phyloP scores from a whole-genome alignment of 2,329 filamentous ascomycete genomes.

The Chrysosphaeria jannelii region DNA sequence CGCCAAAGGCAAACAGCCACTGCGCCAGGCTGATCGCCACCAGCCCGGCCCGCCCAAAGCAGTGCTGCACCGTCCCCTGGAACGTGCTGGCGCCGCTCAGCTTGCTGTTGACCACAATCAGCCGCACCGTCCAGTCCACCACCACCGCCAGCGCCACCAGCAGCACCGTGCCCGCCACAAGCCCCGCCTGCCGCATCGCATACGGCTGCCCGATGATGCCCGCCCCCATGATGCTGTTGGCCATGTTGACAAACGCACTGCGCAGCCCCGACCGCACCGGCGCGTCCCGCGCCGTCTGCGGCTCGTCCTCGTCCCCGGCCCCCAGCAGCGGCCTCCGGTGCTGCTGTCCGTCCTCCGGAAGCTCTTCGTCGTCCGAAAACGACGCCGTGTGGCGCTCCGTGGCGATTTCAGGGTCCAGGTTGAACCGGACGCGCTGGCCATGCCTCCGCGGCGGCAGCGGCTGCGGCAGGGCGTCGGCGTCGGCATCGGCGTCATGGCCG shows the following conservation, averaged over 20 bases:
- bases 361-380: slow-evolving; percentile 6
- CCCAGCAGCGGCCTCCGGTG: slow-evolving; percentile 41
- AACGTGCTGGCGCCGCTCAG: slow-evolving; percentile 81
- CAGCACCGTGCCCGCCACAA: slow-evolving; percentile 50
- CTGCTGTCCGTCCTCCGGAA: slow-evolving; percentile 10
- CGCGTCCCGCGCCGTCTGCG: slow-evolving; percentile 9
- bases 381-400: not conserved
- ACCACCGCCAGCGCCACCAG: slow-evolving; percentile 52
- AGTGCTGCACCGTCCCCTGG: slow-evolving; percentile 84
- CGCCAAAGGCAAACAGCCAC: slow-evolving; percentile 95
- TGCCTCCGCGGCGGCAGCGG: too few relatives aligned
- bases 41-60: slow-evolving; percentile 66
- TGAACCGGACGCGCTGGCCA: slow-evolving; percentile 55
- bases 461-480: not conserved
- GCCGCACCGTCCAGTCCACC: slow-evolving; percentile 88
- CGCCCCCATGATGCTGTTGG: slow-evolving; percentile 79
- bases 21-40: slow-evolving; percentile 75
- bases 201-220: slow-evolving; percentile 70
- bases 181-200: slow-evolving; percentile 75
- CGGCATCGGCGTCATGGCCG: too few relatives aligned
- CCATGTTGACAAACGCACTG: slow-evolving; percentile 98
- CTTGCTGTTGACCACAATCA: slow-evolving; percentile 96
- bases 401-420: slow-evolving; percentile 11
- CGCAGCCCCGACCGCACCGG: slow-evolving; percentile 35
- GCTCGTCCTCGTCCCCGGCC: not conserved